These are phyloP conservation scores for Populus hybrid DNA, from an alignment of 441 rosid species.

Conservation along the genomic window DNA sequence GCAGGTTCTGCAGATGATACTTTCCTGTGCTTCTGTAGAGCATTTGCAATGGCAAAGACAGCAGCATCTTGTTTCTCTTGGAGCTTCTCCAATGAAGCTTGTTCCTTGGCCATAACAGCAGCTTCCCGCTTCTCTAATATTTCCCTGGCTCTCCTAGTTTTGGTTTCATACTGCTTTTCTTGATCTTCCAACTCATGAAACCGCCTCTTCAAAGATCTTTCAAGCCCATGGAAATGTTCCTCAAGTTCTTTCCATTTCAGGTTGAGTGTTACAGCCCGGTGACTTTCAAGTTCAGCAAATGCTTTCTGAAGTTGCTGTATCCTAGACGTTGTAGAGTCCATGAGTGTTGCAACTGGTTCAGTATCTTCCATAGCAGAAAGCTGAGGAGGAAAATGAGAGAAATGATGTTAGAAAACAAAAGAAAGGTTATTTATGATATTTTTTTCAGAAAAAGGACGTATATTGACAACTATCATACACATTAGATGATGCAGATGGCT, in stretches of 20 bases:
- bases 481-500: not conserved
- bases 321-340: constrained; percentile 81
- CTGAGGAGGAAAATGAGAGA: constrained; percentile 17
- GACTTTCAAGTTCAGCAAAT: constrained; percentile 94
- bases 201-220: too few species aligned
- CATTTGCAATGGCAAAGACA: constrained; percentile 56
- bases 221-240: constrained; percentile 96
- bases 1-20: constrained; percentile 39
- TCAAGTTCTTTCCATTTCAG: constrained; percentile 95
- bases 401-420: not conserved
- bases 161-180: constrained; percentile 71
- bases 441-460: not conserved
- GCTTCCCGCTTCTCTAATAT: constrained; percentile 67
- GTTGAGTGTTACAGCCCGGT: constrained; percentile 81
- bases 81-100: constrained; percentile 66
- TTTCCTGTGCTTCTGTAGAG: constrained; percentile 56
- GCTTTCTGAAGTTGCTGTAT: constrained; percentile 98
- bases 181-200: constrained; percentile 96
- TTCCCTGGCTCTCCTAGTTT: constrained; percentile 73
- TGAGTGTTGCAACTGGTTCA: constrained; percentile 69
- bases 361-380: constrained; percentile 62
- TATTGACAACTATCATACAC: not conserved
- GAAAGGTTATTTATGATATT: not conserved
- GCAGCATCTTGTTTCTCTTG: constrained; percentile 91
- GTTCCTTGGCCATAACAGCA: constrained; percentile 77